Percentiles rank a stretch among this genome's conserved stretches.
Evolutionary conservation across 306 rosid species (phyloP).

Genomic region (Begonia masoniana): DNA sequence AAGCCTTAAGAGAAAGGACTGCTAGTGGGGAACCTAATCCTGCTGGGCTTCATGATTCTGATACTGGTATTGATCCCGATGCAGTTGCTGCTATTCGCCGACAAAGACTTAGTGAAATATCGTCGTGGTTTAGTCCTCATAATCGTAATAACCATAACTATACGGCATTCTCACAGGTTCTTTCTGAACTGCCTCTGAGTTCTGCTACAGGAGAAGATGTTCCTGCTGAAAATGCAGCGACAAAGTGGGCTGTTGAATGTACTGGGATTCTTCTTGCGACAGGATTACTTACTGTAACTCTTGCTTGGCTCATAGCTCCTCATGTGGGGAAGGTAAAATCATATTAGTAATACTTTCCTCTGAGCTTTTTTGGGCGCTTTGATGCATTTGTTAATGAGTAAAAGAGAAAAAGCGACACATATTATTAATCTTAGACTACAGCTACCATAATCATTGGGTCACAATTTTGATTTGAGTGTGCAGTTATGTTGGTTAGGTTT

Average conservation of each 20-base stretch:
- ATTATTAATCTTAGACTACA: too few species aligned
- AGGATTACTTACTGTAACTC: conserved; percentile 83
- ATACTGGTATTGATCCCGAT: conserved; percentile 68
- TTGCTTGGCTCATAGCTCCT: conserved; percentile 95
- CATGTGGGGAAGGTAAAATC: conserved; percentile 79
- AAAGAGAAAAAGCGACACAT: too few species aligned
- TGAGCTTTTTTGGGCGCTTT: too few species aligned
- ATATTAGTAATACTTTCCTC: neutral
- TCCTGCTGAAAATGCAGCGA: conserved; percentile 53
- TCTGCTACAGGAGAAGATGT: conserved; percentile 33
- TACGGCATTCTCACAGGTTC: conserved; percentile 42
- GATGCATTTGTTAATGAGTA: too few species aligned
- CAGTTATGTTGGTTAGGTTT: too few species aligned
- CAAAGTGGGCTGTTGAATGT: conserved; percentile 88
- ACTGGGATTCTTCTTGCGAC: conserved; percentile 95
- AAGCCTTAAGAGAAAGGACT: conserved; percentile 79
- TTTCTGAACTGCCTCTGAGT: conserved; percentile 51
- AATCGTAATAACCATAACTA: conserved; percentile 26
- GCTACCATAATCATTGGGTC: too few species aligned
- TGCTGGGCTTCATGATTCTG: conserved; percentile 19
- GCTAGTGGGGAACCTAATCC: conserved; percentile 57
- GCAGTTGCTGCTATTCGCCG: conserved; percentile 92
- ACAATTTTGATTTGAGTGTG: too few species aligned
- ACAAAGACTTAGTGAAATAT: conserved; percentile 81
- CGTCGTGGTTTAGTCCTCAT: conserved; percentile 84